Conservation (phyloP, 2,329 filamentous ascomycete genomes). For the Fusarium nematophilum region DNA sequence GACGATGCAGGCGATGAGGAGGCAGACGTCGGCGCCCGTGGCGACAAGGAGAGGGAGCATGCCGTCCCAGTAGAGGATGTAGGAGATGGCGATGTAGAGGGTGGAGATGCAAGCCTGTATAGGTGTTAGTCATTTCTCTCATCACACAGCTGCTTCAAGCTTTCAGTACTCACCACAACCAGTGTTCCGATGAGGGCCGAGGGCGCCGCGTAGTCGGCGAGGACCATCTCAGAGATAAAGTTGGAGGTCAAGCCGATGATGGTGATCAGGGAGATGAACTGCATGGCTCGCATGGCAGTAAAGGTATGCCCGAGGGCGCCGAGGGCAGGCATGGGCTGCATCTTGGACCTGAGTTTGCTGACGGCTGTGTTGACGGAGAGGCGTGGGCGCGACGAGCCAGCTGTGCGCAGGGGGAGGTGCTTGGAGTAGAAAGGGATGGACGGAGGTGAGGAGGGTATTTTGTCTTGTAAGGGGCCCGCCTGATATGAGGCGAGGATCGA, state of each 20-base stretch:
- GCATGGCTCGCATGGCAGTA: conserved; percentile 76
- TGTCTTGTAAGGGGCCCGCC: conserved; percentile 41
- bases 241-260: conserved; percentile 85
- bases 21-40: conserved; percentile 71
- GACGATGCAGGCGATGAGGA: conserved; percentile 82
- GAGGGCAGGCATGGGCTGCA: conserved; percentile 64
- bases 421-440: conserved; percentile 55
- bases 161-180: conserved; percentile 73
- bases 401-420: conserved; percentile 56
- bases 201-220: conserved; percentile 72
- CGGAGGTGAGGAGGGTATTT: conserved; percentile 48
- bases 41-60: conserved; percentile 80
- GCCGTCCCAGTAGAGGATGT: conserved; percentile 83
- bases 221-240: conserved; percentile 82
- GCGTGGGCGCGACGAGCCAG: conserved; percentile 52
- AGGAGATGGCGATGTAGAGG: conserved; percentile 82
- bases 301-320: conserved; percentile 84
- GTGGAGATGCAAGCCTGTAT: conserved; percentile 81
- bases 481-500: conserved; percentile 36
- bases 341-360: conserved; percentile 46
- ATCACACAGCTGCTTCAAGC: background rate
- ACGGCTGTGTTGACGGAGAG: conserved; percentile 56
- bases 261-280: conserved; percentile 77
- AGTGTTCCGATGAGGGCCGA: conserved; percentile 82
- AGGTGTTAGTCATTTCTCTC: conserved; percentile 21